These are phyloP conservation scores for Aspergillus costaricaensis DNA, from an alignment of 2,329 filamentous ascomycete genomes.

Conservation along the genomic window DNA sequence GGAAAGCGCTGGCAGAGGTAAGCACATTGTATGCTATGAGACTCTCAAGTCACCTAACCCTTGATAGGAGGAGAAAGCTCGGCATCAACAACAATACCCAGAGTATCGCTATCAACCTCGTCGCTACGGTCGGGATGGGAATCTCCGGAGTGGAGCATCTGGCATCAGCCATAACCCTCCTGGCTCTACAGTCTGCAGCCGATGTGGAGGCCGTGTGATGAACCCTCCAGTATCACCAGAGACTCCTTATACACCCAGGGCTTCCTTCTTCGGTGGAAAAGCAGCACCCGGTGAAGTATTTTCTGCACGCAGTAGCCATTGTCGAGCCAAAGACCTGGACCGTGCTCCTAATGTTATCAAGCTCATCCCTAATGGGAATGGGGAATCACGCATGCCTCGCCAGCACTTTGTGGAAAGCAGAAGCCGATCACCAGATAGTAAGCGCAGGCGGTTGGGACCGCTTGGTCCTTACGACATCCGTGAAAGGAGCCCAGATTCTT, in stretches of 20 bases:
- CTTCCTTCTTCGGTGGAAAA: conserved; percentile 34
- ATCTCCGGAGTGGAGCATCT: conserved; percentile 37
- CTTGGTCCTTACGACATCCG: conserved; percentile 40
- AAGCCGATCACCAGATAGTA: conserved; percentile 58
- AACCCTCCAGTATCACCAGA: conserved; percentile 47
- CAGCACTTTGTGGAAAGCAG: conserved; percentile 34
- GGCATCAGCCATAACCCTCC: conserved; percentile 40
- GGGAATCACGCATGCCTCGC: conserved; percentile 26
- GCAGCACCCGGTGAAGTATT: conserved; percentile 32
- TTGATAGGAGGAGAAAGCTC: conserved; percentile 76
- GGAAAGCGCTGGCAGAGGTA: conserved; percentile 86
- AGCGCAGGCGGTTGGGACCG: conserved; percentile 63
- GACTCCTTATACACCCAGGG: conserved; percentile 42
- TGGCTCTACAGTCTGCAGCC: conserved; percentile 41
- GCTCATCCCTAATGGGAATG: conserved; percentile 20
- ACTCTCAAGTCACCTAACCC: conserved; percentile 7
- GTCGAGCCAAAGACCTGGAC: conserved; percentile 26
- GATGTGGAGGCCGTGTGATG: conserved; percentile 52
- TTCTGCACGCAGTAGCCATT: conserved; percentile 26
- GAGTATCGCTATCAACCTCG: conserved; percentile 93
- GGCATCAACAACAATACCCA: conserved; percentile 86
- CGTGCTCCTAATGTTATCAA: conserved; percentile 29
- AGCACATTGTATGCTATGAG: conserved; percentile 10
- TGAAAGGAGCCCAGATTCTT: conserved; percentile 40
- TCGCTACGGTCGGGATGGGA: conserved; percentile 60